Conservation (phyloP, 768 basidiomycete genomes). For the Tylopilus rubrobrunneus region DNA sequence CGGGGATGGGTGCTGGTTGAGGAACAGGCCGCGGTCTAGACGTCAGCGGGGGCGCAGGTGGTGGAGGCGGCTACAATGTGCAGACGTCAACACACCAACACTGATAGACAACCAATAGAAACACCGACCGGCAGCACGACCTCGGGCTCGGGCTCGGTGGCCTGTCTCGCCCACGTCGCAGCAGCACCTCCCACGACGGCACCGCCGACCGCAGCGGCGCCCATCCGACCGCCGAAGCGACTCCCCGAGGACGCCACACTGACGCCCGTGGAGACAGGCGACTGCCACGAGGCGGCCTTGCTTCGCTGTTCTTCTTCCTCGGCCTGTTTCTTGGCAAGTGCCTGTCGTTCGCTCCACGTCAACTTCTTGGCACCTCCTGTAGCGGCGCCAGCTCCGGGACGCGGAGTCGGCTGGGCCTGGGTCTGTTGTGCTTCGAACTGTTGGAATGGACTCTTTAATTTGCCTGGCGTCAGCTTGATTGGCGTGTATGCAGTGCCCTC, state of each 20-base stretch:
- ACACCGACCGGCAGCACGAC: slow-evolving; percentile 28
- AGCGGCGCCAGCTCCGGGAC: slow-evolving; percentile 10
- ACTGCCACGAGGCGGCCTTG: slow-evolving; percentile 47
- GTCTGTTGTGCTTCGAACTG: slow-evolving; percentile 43
- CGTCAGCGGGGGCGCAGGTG: slow-evolving; percentile 26
- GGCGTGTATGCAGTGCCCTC: slow-evolving; percentile 84
- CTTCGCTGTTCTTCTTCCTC: slow-evolving; percentile 75
- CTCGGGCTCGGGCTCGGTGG: slow-evolving; percentile 28
- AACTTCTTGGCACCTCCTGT: slow-evolving; percentile 62
- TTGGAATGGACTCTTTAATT: slow-evolving; percentile 80
- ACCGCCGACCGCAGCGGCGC: slow-evolving; percentile 29
- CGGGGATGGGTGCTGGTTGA: slow-evolving; percentile 15
- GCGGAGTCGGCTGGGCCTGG: slow-evolving; percentile 27
- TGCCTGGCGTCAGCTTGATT: slow-evolving; percentile 83
- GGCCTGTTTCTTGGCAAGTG: slow-evolving; percentile 79
- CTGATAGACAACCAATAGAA: neutral
- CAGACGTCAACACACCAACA: slow-evolving; percentile 3
- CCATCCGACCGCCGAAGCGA: slow-evolving; percentile 30
- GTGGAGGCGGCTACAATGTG: slow-evolving; percentile 25
- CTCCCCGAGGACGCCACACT: slow-evolving; percentile 41
- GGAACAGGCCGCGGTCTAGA: slow-evolving; percentile 18
- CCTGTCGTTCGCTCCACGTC: slow-evolving; percentile 94
- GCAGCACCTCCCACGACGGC: slow-evolving; percentile 29
- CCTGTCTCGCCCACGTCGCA: slow-evolving; percentile 18
- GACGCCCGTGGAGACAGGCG: slow-evolving; percentile 32